Base-by-base conservation (phyloP, 176 grass and related monocot species). In the Oryza nivara region DNA sequence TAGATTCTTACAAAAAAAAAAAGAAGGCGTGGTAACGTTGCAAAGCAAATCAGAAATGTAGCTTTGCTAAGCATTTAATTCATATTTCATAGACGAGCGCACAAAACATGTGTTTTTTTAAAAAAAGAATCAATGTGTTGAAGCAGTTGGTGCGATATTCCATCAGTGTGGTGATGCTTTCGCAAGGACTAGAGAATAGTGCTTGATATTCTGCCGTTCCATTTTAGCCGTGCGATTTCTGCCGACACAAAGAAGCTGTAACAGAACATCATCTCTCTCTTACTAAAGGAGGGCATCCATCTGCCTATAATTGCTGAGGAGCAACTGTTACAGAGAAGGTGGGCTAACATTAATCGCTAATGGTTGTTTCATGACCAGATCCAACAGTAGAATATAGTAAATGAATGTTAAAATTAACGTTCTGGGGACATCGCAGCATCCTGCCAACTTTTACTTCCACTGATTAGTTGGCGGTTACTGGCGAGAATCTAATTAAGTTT, bases 101-200 rank as follows among this genome's bases (percentile, higher is more conserved):
- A 32, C 34, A 41, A 69, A 13, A 43, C 77, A 7, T 44, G 43
- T 44, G 10, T 54, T 54, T 54, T 19, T 6, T 7, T 19, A 8
- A 58, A 2, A 4, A 58, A 56, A 19, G 5, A 54, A 54, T 16
- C 51, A 49, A 15, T 49, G 46, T 16, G 52, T 16, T n/a, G 69
- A 28, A 65, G 71, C 19, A 65, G 71, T 20, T 19, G 49, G 63
- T 72, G 52, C 40, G 46, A 4, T 48, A 78, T 85, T 20, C 38
- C 14, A 6, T 65, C 32, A 54, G 7, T 69, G n/a, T 22, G 36
- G 36, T 34, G 46, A 36, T 17, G 32, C 51, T 68, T 28, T 30
- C n/a, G 52, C 30, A 77, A 41, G 9, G 51, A 44, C 64, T 15
- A 44, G 9, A 12, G 0, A 43, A 41, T 1, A 63, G 51, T 43